phyloP scores from a whole-genome alignment of 176 grass and related monocot genomes.

The Saccharum spontaneum region DNA sequence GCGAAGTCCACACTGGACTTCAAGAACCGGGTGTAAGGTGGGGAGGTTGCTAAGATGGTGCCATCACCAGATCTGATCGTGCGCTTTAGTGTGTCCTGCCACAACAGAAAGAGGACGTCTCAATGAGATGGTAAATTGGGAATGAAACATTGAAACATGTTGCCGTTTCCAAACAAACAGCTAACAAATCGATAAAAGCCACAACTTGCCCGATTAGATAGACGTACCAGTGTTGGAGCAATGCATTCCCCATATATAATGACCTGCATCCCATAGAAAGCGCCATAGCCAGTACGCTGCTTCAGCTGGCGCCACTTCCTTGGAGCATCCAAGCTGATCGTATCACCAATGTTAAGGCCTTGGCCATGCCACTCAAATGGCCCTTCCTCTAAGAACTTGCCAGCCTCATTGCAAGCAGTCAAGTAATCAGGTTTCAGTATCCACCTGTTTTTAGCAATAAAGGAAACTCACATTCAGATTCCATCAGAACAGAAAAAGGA shows the following conservation, averaged over 20 bases:
- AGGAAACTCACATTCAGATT: conserved; percentile 2
- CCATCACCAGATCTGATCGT: conserved; percentile 79
- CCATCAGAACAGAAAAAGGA: neutral
- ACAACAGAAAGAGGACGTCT: neutral
- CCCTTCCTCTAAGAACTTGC: conserved; percentile 82
- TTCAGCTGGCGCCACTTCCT: conserved; percentile 81
- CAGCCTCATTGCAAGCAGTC: conserved; percentile 74
- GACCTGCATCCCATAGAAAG: conserved; percentile 75
- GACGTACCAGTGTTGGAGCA: conserved; percentile 71
- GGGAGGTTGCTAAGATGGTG: conserved; percentile 79
- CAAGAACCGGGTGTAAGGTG: conserved; percentile 77
- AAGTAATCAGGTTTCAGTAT: conserved; percentile 88
- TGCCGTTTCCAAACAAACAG: neutral
- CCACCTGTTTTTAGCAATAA: conserved; percentile 52
- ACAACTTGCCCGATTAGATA: neutral
- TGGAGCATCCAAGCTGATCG: conserved; percentile 84
- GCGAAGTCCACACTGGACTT: conserved; percentile 58
- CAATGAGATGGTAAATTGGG: too few relatives aligned
- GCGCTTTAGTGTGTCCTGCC: conserved; percentile 86
- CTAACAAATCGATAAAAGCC: neutral
- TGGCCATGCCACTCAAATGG: conserved; percentile 73
- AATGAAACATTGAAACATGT: neutral
- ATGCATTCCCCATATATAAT: conserved; percentile 94
- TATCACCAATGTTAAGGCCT: conserved; percentile 57
- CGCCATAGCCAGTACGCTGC: conserved; percentile 69